Evolutionary conservation across 2,329 filamentous ascomycete species (phyloP).

Genomic region (Penicillium sp.): DNA sequence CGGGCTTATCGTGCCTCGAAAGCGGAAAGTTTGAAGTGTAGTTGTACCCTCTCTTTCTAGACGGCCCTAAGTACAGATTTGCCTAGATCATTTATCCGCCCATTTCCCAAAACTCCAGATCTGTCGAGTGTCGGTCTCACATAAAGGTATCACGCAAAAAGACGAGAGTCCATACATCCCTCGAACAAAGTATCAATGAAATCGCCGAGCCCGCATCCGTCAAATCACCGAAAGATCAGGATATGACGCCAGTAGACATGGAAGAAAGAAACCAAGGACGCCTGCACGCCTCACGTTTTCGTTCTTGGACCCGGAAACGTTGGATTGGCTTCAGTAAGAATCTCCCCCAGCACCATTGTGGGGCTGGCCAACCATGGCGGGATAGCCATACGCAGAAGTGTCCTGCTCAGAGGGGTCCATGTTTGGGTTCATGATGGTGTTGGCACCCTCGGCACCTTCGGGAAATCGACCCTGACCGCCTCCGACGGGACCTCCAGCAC

Average conservation of each 20-base stretch:
- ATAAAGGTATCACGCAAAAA: neutral
- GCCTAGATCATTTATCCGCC: constrained; percentile 10
- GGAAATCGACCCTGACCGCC: constrained; percentile 36
- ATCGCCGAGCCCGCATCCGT: neutral
- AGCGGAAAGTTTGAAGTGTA: neutral
- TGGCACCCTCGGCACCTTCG: constrained; percentile 42
- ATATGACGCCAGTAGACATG: neutral
- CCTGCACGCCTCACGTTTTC: constrained; percentile 9
- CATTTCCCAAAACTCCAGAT: constrained; percentile 13
- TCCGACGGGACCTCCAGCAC: constrained; percentile 39
- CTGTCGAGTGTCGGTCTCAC: neutral
- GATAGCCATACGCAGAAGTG: constrained; percentile 44
- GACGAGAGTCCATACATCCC: neutral
- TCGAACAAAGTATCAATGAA: neutral
- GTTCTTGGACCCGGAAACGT: neutral
- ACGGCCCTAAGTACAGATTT: constrained; percentile 12
- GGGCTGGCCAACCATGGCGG: constrained; percentile 45
- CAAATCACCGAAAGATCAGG: neutral
- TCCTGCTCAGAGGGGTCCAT: constrained; percentile 48
- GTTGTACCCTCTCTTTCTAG: constrained; percentile 1
- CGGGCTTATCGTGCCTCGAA: neutral
- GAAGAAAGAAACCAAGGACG: constrained; percentile 7
- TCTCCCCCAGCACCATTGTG: constrained; percentile 50
- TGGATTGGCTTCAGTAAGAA: constrained; percentile 34
- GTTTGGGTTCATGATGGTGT: constrained; percentile 45